A percentile compares a stretch with the other conserved stretches of the same genome.
These are phyloP conservation scores for Skeletonema costatum DNA, from an alignment of 108 stramenopile species.

Conservation along the genomic window DNA sequence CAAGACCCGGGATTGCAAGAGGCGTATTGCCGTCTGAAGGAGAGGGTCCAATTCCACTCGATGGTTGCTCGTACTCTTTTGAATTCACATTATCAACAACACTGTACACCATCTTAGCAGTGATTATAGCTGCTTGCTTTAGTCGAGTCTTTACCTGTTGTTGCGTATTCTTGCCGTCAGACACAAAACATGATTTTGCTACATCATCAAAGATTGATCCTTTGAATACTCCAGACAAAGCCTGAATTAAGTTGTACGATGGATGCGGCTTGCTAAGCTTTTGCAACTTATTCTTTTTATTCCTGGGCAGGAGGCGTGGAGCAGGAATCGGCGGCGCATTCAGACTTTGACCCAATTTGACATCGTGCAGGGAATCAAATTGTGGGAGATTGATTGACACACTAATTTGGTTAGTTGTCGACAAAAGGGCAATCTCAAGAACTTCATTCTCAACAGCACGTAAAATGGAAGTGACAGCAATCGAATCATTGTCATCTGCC, in stretches of 20 bases:
- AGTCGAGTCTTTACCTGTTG: neutral
- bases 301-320: neutral
- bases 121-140: conserved; percentile 17
- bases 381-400: neutral
- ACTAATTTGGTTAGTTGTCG: neutral
- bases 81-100: conserved; percentile 53
- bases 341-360: neutral
- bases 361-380: neutral
- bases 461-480: neutral
- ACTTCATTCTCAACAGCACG: neutral
- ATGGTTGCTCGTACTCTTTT: conserved; percentile 2
- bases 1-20: conserved; percentile 49
- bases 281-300: neutral
- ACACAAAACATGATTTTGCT: neutral
- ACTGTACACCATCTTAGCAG: conserved; percentile 52
- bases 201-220: conserved; percentile 34
- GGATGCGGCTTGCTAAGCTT: neutral
- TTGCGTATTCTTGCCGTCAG: neutral
- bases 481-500: neutral
- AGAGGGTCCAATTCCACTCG: neutral
- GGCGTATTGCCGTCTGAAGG: neutral
- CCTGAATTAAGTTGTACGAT: conserved; percentile 11
- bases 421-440: neutral
- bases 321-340: neutral
- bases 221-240: conserved; percentile 6